These are phyloP conservation scores for Fusarium xylarioides DNA, from an alignment of 2,329 filamentous ascomycete species.

Conservation along the genomic window DNA sequence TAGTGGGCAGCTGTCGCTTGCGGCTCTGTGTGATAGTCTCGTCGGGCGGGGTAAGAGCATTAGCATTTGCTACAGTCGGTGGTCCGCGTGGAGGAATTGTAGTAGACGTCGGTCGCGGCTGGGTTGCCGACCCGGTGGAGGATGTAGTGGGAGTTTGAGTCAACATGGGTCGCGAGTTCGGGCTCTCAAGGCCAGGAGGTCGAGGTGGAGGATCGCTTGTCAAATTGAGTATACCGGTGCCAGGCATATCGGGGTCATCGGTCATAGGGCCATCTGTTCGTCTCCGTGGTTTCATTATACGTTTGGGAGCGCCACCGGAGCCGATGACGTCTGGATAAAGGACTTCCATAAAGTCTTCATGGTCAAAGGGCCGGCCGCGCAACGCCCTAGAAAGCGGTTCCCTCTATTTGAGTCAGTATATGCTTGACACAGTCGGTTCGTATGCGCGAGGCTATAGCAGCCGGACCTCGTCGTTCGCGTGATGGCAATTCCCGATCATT, in stretches of 20 bases:
- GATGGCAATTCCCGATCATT: not conserved
- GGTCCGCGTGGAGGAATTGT: slow-evolving; percentile 50
- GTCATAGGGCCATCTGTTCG: slow-evolving; percentile 56
- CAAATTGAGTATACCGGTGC: slow-evolving; percentile 58
- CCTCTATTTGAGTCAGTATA: slow-evolving; percentile 52
- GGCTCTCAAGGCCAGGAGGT: slow-evolving; percentile 38
- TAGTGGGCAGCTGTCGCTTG: slow-evolving; percentile 52
- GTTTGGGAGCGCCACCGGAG: slow-evolving; percentile 67
- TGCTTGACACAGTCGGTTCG: not conserved
- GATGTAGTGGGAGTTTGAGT: slow-evolving; percentile 44
- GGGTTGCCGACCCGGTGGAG: slow-evolving; percentile 35
- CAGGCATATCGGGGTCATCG: slow-evolving; percentile 60
- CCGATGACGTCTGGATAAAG: slow-evolving; percentile 69
- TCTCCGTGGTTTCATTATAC: slow-evolving; percentile 64
- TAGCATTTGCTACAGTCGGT: slow-evolving; percentile 50
- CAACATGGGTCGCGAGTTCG: slow-evolving; percentile 41
- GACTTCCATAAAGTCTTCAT: slow-evolving; percentile 69
- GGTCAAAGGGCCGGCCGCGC: slow-evolving; percentile 66
- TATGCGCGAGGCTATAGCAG: not conserved
- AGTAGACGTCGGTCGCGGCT: slow-evolving; percentile 44
- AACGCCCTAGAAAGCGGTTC: slow-evolving; percentile 67
- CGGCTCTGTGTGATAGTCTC: slow-evolving; percentile 56
- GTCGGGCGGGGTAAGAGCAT: slow-evolving; percentile 65
- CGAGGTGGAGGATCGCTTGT: slow-evolving; percentile 48
- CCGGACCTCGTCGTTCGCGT: slow-evolving; percentile 5